Evolutionary conservation across 768 basidiomycete species (phyloP), one percentile per base, ranked within the genome.

Genomic region (Trametes coccinea): DNA sequence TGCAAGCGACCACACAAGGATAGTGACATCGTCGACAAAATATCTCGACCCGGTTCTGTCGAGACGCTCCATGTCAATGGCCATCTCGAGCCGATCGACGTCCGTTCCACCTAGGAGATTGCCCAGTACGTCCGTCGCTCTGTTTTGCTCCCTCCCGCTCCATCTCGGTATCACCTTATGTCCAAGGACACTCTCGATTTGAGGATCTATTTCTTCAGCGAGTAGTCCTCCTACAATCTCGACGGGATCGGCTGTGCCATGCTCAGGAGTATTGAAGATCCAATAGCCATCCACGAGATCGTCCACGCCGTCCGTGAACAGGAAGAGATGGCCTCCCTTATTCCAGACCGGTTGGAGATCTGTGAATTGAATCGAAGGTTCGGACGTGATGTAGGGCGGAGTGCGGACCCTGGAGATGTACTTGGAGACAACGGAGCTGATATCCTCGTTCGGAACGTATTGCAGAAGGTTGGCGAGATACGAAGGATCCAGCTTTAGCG

Each of bases 221-320:
- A 59, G 57, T 1, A 59, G 50, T 7, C 11, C 31, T 2, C 30
- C 49, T 4, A 52, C 57, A 2, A 52, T 41, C 5, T 59, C 30
- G 31, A 50, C 4, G 4, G 57, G 57, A 17, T 58, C 41, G 4
- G 40, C 57, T 4, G 41, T 49, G 39, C 57, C 45, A 29, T 50
- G 57, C 4, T 50, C 8, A 4, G 10, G 3, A 2, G 48, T 47
- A 7, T 14, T 49, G 37, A 58, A 58, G 1, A 49, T 47, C 2
- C 22, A 10, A 3, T 17, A 40, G 3, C 56, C 56, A n/a, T 58
- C 56, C 5, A 58, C 48, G 9, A 58, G 39, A 16, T 17, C n/a
- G 41, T 59, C 49, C 4, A 52, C 57, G 29, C 57, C 57, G 22
- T 59, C 49, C 4, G 57, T 51, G 29, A 43, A 59, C 3, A 44